Base-by-base conservation (phyloP, 805 yeast species). In the Tetrapisispora namnaoensis region DNA sequence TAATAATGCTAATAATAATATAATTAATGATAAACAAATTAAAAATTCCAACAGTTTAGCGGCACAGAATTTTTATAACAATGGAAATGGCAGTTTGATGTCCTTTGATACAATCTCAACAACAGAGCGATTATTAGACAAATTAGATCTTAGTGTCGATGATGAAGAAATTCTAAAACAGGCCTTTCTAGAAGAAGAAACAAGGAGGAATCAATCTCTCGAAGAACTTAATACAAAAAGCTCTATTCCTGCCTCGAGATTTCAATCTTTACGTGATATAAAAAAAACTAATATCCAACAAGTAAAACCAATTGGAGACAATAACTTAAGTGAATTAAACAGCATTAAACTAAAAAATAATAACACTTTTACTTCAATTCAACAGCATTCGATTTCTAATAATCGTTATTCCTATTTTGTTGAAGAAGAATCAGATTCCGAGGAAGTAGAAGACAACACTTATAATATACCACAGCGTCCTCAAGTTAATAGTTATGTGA, bases 231-330 rank as follows among this genome's bases (percentile, higher is more conserved):
- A 35, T 52, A 49, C 4, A 58, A 57, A 10, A 45, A 51, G 61
- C 11, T 63, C 67, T 50, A 49, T 60, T 43, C 69, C 69, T 1
- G 69, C 69, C 4, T 58, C 66, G 1, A 59, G 57, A n/a, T 65
- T 65, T 37, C 65, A 61, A 14, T 63, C 67, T 4, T 45, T 62
- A 43, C 51, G 63, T 46, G 49, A 47, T 37, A 44, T 37, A 20
- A 39, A 37, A 2, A 44, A 45, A 13, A 27, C 48, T 6, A 20
- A 17, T 14, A 22, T 27, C 16, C 24, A 37, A 20, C n/a, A 13
- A 10, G 30, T 38, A 8, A 32, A 39, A 27, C n/a, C 42, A 16
- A 36, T 36, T 18, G 38, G 27, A 9, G 14, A 35, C 20, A 28
- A 34, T 14, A 46, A 27, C 4, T 14, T 46, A 4, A 14, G 14